Base-by-base conservation (phyloP, 2,329 filamentous ascomycete genomes). In the Westerdykella aurantiaca region DNA sequence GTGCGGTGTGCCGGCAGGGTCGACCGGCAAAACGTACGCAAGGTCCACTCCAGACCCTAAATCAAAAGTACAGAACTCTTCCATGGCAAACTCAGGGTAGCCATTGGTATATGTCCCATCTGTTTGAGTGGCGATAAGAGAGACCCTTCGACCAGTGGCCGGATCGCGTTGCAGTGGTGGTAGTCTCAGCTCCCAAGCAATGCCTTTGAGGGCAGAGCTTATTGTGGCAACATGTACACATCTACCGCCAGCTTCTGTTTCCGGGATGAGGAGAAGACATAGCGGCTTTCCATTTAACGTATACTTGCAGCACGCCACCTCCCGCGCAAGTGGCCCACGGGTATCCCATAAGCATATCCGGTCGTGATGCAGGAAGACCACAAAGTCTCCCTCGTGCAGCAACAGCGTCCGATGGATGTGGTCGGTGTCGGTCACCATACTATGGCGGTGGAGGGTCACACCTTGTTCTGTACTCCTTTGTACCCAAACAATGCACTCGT, bases 401-500 rank as follows among this genome's bases (percentile, higher is more conserved):
- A 95, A 73, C 49, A 84, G 87, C 51, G 88, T 90, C 40, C 87
- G 81, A 63, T 88, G 85, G 38, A 95, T 89, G 53, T 87, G 82
- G 23, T 83, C 80, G 17, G 75, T 72, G 31, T 83, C 79, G 3
- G 77, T 75, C 38, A 94, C 80, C 3, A 79, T 75, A 51, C 83
- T 88, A 57, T 86, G 81, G 5, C 83, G 79, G 34, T 78, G 70
- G 9, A 93, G 71, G 10, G 73, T 77, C 39, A 77, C 75, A 23
- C 75, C 74, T 14, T 54, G 46, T 40, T 72, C 70, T 34, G 71
- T 70, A 21, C 73, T 66, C 42, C 74, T 70, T 62, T 94, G 86
- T 48, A 79, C 81, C 90, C 90, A 96, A 3, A 96, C 78, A 51
- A 91, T 82, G 45, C 83, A 84, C 63, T 95, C 87, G 47, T 88